Percentiles rank a stretch among this genome's conserved stretches.
Conservation (phyloP, 2,329 filamentous ascomycete species). For the Ceratocystis destructans region DNA sequence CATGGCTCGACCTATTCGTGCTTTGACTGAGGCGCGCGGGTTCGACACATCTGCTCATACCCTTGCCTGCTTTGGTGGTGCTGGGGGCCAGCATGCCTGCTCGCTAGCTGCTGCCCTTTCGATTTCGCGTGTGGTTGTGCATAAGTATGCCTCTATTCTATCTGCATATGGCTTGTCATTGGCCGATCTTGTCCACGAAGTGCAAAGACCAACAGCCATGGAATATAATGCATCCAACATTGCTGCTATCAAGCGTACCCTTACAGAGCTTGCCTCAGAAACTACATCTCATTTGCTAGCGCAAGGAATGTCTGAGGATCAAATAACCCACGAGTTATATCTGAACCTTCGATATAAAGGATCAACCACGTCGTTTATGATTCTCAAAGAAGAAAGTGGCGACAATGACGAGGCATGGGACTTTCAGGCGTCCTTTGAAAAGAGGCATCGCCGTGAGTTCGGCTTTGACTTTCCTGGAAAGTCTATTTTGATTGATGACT, state of each 20-base stretch:
- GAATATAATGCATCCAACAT: constrained; percentile 43
- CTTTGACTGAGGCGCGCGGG: constrained; percentile 81
- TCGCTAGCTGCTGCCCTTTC: constrained; percentile 76
- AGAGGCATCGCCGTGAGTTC: constrained; percentile 84
- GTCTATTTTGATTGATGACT: constrained; percentile 82
- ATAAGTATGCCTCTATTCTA: constrained; percentile 75
- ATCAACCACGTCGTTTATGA: constrained; percentile 84
- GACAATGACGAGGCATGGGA: constrained; percentile 56
- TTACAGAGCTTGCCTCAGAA: constrained; percentile 66
- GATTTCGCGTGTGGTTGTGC: constrained; percentile 72
- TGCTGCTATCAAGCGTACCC: constrained; percentile 53
- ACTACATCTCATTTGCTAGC: constrained; percentile 53
- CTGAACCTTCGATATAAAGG: constrained; percentile 87
- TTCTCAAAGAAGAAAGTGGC: constrained; percentile 48
- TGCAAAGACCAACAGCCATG: constrained; percentile 60
- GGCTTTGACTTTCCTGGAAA: constrained; percentile 74
- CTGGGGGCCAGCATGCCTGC: constrained; percentile 84
- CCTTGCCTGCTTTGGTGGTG: constrained; percentile 85
- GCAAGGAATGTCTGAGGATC: constrained; percentile 63
- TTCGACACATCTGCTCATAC: constrained; percentile 82
- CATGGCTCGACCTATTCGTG: constrained; percentile 82
- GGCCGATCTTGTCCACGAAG: constrained; percentile 83
- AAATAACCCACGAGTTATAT: constrained; percentile 79
- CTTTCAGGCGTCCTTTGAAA: constrained; percentile 71
- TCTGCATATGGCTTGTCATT: constrained; percentile 89